Evolutionary conservation across 2,329 filamentous ascomycete species (phyloP).

Genomic region (Colletotrichum spaethianum): DNA sequence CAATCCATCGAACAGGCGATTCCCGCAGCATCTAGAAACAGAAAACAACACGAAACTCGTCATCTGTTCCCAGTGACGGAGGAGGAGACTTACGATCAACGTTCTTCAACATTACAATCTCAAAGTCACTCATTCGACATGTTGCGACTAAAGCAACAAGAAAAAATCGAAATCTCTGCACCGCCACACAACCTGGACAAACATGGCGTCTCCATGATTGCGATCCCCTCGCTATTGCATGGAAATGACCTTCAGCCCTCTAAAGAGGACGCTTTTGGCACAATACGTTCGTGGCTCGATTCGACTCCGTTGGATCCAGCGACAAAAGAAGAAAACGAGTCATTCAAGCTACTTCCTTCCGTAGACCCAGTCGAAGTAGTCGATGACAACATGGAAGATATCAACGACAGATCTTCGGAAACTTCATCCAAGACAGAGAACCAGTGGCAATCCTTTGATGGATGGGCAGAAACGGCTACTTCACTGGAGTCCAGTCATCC

Average conservation of each 20-base stretch:
- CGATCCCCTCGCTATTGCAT: neutral
- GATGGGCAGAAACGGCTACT: neutral
- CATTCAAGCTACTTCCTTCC: no score
- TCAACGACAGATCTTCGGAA: neutral
- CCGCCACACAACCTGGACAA: neutral
- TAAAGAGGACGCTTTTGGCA: neutral
- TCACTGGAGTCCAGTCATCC: neutral
- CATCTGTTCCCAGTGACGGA: neutral
- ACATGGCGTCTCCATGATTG: neutral
- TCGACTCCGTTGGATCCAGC: neutral
- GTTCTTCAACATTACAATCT: neutral
- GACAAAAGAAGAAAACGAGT: neutral
- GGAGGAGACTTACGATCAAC: neutral
- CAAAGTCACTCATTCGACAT: neutral
- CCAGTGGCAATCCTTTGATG: constrained; percentile 1
- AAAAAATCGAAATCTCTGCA: rapidly evolving
- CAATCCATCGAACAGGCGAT: neutral
- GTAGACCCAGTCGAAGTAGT: neutral
- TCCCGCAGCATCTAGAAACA: neutral
- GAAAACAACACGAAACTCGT: neutral
- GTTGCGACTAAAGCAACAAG: neutral
- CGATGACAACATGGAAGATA: neutral
- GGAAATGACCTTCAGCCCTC: neutral
- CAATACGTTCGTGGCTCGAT: neutral
- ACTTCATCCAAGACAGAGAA: neutral